Base-by-base conservation (phyloP, 768 basidiomycete species). In the Amanita fuliginea region DNA sequence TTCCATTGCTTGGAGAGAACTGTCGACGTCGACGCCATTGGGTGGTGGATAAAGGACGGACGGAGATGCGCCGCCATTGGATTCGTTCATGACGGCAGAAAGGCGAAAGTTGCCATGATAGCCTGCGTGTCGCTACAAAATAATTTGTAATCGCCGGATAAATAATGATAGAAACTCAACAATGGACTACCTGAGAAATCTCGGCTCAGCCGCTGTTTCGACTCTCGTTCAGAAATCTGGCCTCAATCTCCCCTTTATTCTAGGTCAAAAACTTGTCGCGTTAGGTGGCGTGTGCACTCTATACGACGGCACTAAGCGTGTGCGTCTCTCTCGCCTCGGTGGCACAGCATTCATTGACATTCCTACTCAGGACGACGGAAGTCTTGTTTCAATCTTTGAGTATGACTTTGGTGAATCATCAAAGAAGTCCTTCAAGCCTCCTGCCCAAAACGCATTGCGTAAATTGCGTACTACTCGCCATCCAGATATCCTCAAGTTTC, bases 401-500 rank as follows among this genome's bases (percentile, higher is more conserved):
- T 98, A 92, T 59, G 90, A 94, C 59, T 75, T 81, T 39, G 78
- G 75, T 55, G 76, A 84, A 35, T 66, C 75, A 9, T 61, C 69
- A 43, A 77, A 72, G 61, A 77, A 75, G 57, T 74, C 79, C 30
- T 66, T 79, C 8, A 68, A 87, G 46, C 78, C 81, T 1, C 74
- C 97, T 14, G 95, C 94, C 3, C 81, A 81, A 60, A 99, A 98
- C 65, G 80, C 92, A 1, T 69, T 97, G 42, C 81, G 86, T 49
- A 98, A 95, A 62, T 71, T 98, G 11, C 78, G 94, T 37, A 86
- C 88, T 3, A 88, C 84, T 7, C 80, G 96, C 32, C 96, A 99
- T 72, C 96, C 96, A 0, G 93, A 98, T 64, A 80, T 98, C 1
- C 78, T 99, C 56, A 94, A 88, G 62, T 97, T 94, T 67, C 79